These are phyloP conservation scores for Wickerhamiella slavikovae DNA, from an alignment of 805 yeast species.

Conservation along the genomic window DNA sequence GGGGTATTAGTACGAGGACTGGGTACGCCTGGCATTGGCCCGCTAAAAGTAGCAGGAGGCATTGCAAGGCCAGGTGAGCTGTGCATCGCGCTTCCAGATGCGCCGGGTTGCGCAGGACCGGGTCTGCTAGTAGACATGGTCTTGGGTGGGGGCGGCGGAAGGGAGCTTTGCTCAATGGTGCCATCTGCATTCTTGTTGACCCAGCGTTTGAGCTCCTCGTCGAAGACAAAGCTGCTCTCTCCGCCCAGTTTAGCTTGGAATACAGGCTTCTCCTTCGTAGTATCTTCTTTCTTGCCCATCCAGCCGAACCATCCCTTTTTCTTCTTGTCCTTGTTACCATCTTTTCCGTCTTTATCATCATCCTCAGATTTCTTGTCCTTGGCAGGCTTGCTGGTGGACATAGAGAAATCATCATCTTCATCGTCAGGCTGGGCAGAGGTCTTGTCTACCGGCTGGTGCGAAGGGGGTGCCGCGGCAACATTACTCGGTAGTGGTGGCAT, in stretches of 20 bases:
- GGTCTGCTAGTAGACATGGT: constrained; percentile 16
- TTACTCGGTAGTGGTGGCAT: too few species aligned
- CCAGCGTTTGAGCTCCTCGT: constrained; percentile 75
- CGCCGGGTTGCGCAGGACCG: background rate
- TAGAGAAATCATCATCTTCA: constrained; percentile 1
- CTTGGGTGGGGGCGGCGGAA: constrained; percentile 55
- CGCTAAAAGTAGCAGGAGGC: constrained; percentile 26
- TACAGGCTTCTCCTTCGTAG: constrained; percentile 46
- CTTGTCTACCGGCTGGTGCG: constrained; percentile 1
- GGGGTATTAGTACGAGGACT: background rate
- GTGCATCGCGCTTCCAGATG: background rate
- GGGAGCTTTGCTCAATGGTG: constrained; percentile 24
- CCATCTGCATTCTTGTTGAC: constrained; percentile 42
- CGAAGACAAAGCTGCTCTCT: constrained; percentile 50
- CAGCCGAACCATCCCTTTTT: constrained; percentile 33
- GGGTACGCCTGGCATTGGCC: constrained; percentile 5
- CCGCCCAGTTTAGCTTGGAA: constrained; percentile 82
- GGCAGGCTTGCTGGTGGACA: constrained; percentile 4
- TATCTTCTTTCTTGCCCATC: constrained; percentile 27
- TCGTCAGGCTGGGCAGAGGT: background rate
- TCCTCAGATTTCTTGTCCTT: constrained; percentile 8
- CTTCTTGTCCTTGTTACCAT: constrained; percentile 8
- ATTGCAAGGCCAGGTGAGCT: background rate
- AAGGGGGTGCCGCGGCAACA: too few species aligned
- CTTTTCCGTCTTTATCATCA: constrained; percentile 11